Evolutionary conservation across 2,329 filamentous ascomycete species (phyloP), one percentile per base, ranked within the genome.

Genomic region (Penicillium aurantiogriseum): DNA sequence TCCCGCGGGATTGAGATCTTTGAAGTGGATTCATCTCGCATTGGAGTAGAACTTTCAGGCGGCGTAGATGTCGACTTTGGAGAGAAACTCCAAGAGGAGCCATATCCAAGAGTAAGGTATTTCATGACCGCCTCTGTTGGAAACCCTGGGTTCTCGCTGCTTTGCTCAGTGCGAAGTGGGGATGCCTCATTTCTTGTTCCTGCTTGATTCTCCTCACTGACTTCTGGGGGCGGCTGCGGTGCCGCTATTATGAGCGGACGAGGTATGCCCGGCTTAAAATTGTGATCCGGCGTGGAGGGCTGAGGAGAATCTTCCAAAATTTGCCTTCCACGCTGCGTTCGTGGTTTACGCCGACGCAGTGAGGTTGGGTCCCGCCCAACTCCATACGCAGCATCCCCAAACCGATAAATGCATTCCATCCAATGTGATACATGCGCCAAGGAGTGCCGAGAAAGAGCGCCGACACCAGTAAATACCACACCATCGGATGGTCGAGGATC

Each of bases 331-430:
- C 69, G 69, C 50, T 64, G 64, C 47, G 72, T 78, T 45, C 71
- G 71, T 56, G 63, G 63, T 56, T 68, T 74, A 65, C 69, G 74
- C 47, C 81, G 80, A 33, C 88, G 83, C 58, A 82, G 81, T 1
- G 89, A 88, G 2, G 83, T 84, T 15, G 91, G 89, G 63, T 91
- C 92, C 36, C 95, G 89, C 52, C 85, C 84, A 7, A 97, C 84
- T 4, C 92, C 93, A 71, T 96, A 97, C 2, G 93, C 87, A 67
- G 89, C 83, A 51, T 90, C 86, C 2, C 92, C 93, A 80, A 91
- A 91, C 31, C 82, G 87, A 73, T 94, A 96, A 2, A 97, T 81
- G 68, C 90, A 89, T 72, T 95, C 90, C 81, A 94, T 88, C 93
- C 93, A 97, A 54, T 88, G 84, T 1, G 89, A 88, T 27, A 97